A percentile compares a stretch with the other conserved stretches of the same genome.
These are phyloP conservation scores for Aschersonia sp. DNA, from an alignment of 2,329 filamentous ascomycete species.

Conservation along the genomic window DNA sequence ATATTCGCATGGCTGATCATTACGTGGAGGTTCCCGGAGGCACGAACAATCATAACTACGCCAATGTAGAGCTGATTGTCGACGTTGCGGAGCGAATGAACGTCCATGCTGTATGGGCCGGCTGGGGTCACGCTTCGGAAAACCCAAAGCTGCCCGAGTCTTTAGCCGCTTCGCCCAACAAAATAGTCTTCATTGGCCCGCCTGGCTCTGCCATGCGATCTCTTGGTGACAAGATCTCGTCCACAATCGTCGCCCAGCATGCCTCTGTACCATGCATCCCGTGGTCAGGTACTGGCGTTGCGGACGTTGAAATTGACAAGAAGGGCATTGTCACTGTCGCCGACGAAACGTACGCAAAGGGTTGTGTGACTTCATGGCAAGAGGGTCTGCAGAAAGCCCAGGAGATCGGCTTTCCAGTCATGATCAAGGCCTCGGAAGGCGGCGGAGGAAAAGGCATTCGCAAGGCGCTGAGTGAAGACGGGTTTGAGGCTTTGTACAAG, in stretches of 20 bases:
- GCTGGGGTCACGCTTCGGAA: constrained; percentile 98
- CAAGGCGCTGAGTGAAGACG: constrained; percentile 74
- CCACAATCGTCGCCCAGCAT: constrained; percentile 97
- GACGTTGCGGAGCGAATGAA: constrained; percentile 97
- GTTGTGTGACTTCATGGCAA: constrained; percentile 78
- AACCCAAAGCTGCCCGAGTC: constrained; percentile 97
- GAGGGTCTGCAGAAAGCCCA: constrained; percentile 78
- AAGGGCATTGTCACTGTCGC: constrained; percentile 84
- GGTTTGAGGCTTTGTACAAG: constrained; percentile 80
- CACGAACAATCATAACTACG: constrained; percentile 99
- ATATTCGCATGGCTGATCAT: constrained; percentile 98
- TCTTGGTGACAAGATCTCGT: constrained; percentile 98
- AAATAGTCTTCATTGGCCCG: constrained; percentile 98
- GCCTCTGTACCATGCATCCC: constrained; percentile 93
- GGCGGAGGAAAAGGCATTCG: constrained; percentile 98
- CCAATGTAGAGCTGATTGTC: constrained; percentile 97
- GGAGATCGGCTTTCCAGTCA: constrained; percentile 94
- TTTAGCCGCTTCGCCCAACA: constrained; percentile 87
- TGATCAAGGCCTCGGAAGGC: constrained; percentile 99
- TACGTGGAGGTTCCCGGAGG: constrained; percentile 98
- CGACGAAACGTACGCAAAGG: constrained; percentile 73
- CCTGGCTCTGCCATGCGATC: constrained; percentile 98
- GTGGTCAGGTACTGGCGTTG: constrained; percentile 94
- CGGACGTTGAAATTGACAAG: constrained; percentile 62
- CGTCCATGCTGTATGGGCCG: constrained; percentile 96